These are phyloP conservation scores for Sporothrix brasiliensis DNA, from an alignment of 2,329 filamentous ascomycete genomes.

Conservation along the genomic window DNA sequence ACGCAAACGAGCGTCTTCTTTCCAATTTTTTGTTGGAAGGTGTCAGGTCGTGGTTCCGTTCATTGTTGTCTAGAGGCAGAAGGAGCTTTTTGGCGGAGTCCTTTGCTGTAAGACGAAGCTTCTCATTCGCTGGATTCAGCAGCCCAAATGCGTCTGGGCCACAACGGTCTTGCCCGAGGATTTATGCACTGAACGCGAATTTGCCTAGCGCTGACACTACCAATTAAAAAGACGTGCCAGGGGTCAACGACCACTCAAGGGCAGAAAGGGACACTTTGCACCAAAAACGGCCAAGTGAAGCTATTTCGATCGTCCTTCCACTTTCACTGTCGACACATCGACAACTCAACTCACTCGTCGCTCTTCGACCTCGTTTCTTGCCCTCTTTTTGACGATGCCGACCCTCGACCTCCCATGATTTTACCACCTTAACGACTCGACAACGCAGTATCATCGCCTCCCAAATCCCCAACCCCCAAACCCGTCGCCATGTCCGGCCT, in stretches of 20 bases:
- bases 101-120: constrained; percentile 12
- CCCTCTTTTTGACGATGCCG: background rate
- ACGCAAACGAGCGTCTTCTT: background rate
- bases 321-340: background rate
- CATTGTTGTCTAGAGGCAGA: background rate
- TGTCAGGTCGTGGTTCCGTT: background rate
- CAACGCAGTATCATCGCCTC: background rate
- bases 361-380: background rate
- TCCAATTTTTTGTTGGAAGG: background rate
- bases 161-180: background rate
- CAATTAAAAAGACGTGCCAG: constrained; percentile 4
- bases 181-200: background rate
- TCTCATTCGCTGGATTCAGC: background rate
- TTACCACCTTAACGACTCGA: background rate
- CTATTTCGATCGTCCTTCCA: background rate
- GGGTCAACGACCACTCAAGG: background rate
- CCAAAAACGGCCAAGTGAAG: constrained; percentile 5
- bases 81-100: background rate
- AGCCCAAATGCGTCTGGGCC: background rate
- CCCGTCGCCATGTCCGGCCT: constrained; percentile 53
- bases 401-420: background rate
- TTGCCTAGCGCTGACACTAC: constrained; percentile 3
- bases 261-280: constrained; percentile 24
- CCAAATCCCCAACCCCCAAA: background rate
- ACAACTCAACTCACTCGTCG: no score